Evolutionary conservation across 108 stramenopile genomes (phyloP).

Genomic region (Ochromonas danica): DNA sequence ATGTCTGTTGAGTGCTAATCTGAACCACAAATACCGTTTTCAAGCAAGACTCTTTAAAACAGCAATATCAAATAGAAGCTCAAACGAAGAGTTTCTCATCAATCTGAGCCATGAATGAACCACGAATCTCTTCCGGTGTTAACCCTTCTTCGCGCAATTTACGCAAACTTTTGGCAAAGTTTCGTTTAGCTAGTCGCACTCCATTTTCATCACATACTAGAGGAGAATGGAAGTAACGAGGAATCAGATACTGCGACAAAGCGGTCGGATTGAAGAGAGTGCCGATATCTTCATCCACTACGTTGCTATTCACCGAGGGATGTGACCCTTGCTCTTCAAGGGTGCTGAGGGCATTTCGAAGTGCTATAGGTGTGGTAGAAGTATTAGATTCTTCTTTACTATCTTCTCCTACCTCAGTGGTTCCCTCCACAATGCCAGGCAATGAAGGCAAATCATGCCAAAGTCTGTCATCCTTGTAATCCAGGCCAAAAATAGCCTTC

Average conservation of each 20-base stretch:
- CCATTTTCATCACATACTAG: conserved; percentile 30
- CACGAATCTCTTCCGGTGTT: background rate
- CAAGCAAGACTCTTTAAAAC: too few relatives aligned
- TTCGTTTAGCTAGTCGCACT: conserved; percentile 29
- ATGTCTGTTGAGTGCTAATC: too few relatives aligned
- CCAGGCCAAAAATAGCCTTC: conserved; percentile 11
- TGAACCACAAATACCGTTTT: too few relatives aligned
- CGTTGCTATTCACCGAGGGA: conserved; percentile 10
- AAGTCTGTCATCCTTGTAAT: conserved; percentile 7
- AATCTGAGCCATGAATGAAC: too few relatives aligned
- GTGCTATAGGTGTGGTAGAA: conserved; percentile 10
- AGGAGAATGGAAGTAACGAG: conserved; percentile 31
- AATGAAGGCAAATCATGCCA: conserved; percentile 28
- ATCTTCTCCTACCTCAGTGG: conserved; percentile 10
- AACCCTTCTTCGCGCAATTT: conserved; percentile 25
- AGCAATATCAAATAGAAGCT: too few relatives aligned
- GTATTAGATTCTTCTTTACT: conserved; percentile 29
- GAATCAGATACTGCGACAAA: conserved; percentile 24
- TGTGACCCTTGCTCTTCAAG: conserved; percentile 19
- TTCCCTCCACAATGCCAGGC: conserved; percentile 13
- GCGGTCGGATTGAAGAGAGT: conserved; percentile 13
- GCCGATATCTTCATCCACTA: conserved; percentile 15
- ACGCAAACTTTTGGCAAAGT: conserved; percentile 29
- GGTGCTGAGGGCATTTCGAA: background rate
- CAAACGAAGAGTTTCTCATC: too few relatives aligned